phyloP scores from a whole-genome alignment of 2,329 filamentous ascomycete genomes.

The Aureobasidium sp. region DNA sequence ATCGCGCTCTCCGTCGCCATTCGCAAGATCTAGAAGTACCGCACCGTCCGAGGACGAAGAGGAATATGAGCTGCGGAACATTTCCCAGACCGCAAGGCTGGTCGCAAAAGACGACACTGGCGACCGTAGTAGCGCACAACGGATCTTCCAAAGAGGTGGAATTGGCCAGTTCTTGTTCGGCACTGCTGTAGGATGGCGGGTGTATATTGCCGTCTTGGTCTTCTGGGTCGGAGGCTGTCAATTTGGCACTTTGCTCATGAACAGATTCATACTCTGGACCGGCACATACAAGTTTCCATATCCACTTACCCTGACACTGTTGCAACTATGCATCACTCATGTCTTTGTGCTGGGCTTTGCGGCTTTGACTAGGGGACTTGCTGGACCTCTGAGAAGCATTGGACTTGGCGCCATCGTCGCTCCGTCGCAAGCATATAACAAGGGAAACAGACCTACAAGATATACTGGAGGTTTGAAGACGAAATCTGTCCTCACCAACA shows the following conservation, averaged over 20 bases:
- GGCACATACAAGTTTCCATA: constrained; percentile 35
- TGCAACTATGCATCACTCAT: constrained; percentile 44
- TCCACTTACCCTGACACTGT: constrained; percentile 42
- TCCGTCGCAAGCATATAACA: constrained; percentile 26
- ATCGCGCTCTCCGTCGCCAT: constrained; percentile 37
- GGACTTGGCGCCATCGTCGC: constrained; percentile 37
- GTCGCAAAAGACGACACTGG: constrained; percentile 29
- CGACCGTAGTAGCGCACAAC: constrained; percentile 18
- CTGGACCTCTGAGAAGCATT: constrained; percentile 32
- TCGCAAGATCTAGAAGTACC: constrained; percentile 32
- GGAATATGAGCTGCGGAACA: constrained; percentile 27
- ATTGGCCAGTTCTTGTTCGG: constrained; percentile 42
- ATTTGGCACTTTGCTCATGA: constrained; percentile 42
- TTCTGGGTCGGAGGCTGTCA: constrained; percentile 40
- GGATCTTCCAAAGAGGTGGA: constrained; percentile 29
- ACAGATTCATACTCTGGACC: constrained; percentile 43
- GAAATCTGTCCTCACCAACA: constrained; percentile 15
- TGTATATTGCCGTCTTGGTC: constrained; percentile 40
- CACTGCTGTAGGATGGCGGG: constrained; percentile 39
- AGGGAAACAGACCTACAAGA: constrained; percentile 14
- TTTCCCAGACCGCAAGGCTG: constrained; percentile 31
- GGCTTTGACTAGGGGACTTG: constrained; percentile 39
- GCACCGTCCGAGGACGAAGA: constrained; percentile 41
- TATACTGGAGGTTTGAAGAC: constrained; percentile 17
- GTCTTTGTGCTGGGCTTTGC: constrained; percentile 39